Evolutionary conservation across 2,329 filamentous ascomycete species (phyloP), one percentile per base, ranked within the genome.

Genomic region (Harringtonia aguacate): DNA sequence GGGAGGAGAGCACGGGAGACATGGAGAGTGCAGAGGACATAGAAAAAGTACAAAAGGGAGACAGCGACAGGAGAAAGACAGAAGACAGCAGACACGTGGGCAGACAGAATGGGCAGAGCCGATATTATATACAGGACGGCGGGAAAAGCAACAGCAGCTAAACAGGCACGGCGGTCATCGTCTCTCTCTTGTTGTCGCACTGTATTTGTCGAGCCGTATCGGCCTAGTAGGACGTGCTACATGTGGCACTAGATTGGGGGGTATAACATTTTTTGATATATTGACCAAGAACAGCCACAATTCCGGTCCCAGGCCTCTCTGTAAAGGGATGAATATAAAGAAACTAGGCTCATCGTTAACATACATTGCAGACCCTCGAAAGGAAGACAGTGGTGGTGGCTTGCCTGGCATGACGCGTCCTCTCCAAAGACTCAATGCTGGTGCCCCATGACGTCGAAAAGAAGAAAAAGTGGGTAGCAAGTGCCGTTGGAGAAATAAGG

Each of bases 371-470:
- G 55, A 61, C 58, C 58, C 60, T 65, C 64, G 67, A 43, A 37
- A 72, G 70, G 75, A 81, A 78, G 77, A 80, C 75, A 77, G 80
- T 77, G 76, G 80, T 77, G 76, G 78, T 78, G 73, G 75, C 75
- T 73, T 77, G 75, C 74, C 74, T 76, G 71, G 68, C 65, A 63
- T 70, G 62, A 66, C 61, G 40, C 33, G 22, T 39, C 36, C 37
- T 36, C 29, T 29, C 22, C 14, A 18, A 28, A 12, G 28, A 30
- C 35, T n/a, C 35, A 35, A 9, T 4, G 29, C 22, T 14, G 33
- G 17, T 35, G 20, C 33, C 30, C 30, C 30, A 27, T 34, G 30
- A 15, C 39, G 10, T 36, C 9, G 18, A 15, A 24, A 27, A 37
- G 24, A 17, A n/a, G 29, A 33, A 22, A 20, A 38, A 29, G 34